These are phyloP conservation scores for Hysterium pulicare DNA, from an alignment of 2,329 filamentous ascomycete species.

Conservation along the genomic window DNA sequence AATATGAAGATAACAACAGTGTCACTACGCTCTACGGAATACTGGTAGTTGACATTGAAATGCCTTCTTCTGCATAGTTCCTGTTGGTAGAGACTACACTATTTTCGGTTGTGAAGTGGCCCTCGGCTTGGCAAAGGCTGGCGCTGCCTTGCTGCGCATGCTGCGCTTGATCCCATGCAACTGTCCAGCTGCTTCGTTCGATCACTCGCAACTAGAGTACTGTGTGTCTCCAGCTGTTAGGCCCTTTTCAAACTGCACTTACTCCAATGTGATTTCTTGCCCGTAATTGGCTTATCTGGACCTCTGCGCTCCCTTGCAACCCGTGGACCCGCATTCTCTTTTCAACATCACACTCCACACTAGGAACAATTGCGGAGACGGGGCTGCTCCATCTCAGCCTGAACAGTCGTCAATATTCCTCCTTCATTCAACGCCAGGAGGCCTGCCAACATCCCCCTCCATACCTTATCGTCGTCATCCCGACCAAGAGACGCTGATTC, in stretches of 20 bases:
- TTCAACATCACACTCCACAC: conserved; percentile 5
- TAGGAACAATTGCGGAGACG: conserved; percentile 7
- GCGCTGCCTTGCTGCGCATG: too few relatives aligned
- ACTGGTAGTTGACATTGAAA: too few relatives aligned
- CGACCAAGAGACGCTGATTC: conserved; percentile 39
- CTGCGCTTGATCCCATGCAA: neutral
- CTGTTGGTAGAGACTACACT: too few relatives aligned
- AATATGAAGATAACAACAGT: too few relatives aligned
- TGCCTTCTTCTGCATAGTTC: too few relatives aligned
- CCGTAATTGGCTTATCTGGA: conserved; percentile 2
- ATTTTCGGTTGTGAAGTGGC: too few relatives aligned
- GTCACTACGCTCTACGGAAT: too few relatives aligned
- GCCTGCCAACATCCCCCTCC: conserved; percentile 85
- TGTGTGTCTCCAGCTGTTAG: neutral
- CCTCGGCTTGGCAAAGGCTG: too few relatives aligned
- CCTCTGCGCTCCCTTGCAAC: conserved; percentile 2
- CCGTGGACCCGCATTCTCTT: conserved; percentile 8
- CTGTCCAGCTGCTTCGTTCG: neutral
- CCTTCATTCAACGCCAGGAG: conserved; percentile 60
- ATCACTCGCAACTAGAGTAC: neutral
- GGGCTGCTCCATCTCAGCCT: conserved; percentile 61
- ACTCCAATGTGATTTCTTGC: neutral
- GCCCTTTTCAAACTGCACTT: neutral
- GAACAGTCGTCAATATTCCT: conserved; percentile 78
- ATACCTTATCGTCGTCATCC: conserved; percentile 59